A percentile compares a stretch with the other conserved stretches of the same genome.
phyloP scores from a whole-genome alignment of 2,329 filamentous ascomycete species.

The Aureobasidium mangrovei region DNA sequence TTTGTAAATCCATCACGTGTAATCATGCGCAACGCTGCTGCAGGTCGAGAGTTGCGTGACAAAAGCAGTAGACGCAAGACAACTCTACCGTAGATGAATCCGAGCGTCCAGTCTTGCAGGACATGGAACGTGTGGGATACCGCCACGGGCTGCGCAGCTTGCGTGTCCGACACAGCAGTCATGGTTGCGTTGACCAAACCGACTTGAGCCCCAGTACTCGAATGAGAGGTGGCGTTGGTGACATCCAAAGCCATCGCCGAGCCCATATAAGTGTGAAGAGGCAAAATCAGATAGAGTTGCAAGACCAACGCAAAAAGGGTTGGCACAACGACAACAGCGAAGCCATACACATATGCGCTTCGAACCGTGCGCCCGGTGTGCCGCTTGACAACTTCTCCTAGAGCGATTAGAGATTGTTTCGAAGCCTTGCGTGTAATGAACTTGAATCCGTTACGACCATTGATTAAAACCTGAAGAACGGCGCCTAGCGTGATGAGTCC shows the following conservation, averaged over 20 bases:
- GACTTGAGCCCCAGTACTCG: slow-evolving; percentile 15
- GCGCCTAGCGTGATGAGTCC: slow-evolving; percentile 75
- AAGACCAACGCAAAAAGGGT: slow-evolving; percentile 69
- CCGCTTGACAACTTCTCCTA: slow-evolving; percentile 19
- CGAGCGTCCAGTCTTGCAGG: slow-evolving; percentile 89
- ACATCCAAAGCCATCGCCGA: neutral
- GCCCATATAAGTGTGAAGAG: slow-evolving; percentile 67
- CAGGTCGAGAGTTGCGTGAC: slow-evolving; percentile 60
- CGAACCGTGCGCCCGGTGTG: slow-evolving; percentile 33
- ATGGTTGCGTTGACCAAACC: neutral
- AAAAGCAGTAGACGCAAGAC: slow-evolving; percentile 59
- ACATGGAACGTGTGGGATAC: slow-evolving; percentile 65
- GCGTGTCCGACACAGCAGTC: neutral
- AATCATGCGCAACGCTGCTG: slow-evolving; percentile 66
- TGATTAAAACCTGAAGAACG: slow-evolving; percentile 46
- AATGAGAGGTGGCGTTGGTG: slow-evolving; percentile 1
- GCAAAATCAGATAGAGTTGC: slow-evolving; percentile 82
- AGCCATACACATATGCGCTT: slow-evolving; percentile 65
- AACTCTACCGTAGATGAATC: slow-evolving; percentile 82
- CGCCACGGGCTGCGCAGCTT: neutral
- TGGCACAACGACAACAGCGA: slow-evolving; percentile 71
- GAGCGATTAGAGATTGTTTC: slow-evolving; percentile 19
- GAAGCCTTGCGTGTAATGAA: slow-evolving; percentile 17
- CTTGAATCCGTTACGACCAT: slow-evolving; percentile 15
- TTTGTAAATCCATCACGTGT: slow-evolving; percentile 62